These are phyloP conservation scores for Mrakia gelida DNA, from an alignment of 768 basidiomycete species.

Conservation along the genomic window DNA sequence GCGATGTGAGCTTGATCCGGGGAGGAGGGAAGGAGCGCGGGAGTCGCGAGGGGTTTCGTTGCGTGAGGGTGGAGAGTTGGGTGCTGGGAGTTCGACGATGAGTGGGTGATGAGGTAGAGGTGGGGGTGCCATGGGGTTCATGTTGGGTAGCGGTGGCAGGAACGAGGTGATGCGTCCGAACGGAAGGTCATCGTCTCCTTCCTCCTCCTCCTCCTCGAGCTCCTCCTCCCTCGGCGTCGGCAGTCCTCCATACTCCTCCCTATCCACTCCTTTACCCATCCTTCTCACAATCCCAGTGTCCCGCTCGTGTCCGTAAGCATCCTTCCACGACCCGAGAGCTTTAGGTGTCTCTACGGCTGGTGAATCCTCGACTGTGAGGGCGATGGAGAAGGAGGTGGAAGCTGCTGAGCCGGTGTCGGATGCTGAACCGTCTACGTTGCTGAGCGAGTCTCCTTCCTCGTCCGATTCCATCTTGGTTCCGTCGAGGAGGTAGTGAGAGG, in stretches of 20 bases:
- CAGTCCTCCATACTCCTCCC: background rate
- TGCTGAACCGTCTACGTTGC: background rate
- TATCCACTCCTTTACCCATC: background rate
- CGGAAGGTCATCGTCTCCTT: background rate
- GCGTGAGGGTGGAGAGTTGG: background rate
- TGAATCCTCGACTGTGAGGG: background rate
- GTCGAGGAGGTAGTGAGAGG: background rate
- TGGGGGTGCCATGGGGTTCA: conserved; percentile 3
- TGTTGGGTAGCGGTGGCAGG: conserved; percentile 8
- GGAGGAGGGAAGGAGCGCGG: background rate
- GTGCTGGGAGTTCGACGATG: background rate
- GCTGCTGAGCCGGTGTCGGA: background rate
- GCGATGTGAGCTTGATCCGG: background rate
- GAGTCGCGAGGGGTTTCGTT: background rate
- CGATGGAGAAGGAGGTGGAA: background rate
- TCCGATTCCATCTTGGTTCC: background rate
- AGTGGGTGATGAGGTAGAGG: background rate
- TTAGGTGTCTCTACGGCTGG: background rate
- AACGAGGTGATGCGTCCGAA: conserved; percentile 14
- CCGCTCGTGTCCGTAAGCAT: background rate
- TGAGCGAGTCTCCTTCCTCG: conserved; percentile 8
- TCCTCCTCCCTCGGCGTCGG: background rate
- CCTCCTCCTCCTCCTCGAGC: background rate
- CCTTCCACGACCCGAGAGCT: background rate
- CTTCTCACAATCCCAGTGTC: background rate